Conservation (phyloP, 2,329 filamentous ascomycete species). For the Fusarium sp. region DNA sequence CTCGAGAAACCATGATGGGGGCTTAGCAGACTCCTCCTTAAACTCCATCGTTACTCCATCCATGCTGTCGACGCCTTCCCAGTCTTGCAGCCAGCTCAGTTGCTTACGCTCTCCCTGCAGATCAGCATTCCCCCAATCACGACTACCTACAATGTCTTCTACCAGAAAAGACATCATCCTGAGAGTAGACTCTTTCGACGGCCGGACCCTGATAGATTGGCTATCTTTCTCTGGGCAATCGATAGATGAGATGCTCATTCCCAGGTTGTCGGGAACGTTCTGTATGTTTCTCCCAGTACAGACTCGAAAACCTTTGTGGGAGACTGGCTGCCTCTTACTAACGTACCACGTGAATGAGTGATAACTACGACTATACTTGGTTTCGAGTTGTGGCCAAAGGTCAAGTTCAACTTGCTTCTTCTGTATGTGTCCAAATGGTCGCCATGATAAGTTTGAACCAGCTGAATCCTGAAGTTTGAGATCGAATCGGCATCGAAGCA, state of each 20-base stretch:
- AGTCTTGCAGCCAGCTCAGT: not conserved
- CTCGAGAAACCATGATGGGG: not conserved
- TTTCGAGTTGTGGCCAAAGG: not conserved
- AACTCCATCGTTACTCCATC: not conserved
- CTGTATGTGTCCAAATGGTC: not conserved
- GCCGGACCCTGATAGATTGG: not conserved
- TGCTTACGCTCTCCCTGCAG: not conserved
- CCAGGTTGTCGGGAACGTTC: not conserved
- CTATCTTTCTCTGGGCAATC: not conserved
- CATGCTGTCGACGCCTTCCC: not conserved
- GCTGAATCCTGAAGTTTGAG: not conserved
- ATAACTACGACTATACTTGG: not conserved
- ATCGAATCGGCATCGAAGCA: not conserved
- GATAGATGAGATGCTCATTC: not conserved
- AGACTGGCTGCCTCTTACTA: not conserved
- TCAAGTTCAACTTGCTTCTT: not conserved
- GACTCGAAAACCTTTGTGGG: not conserved
- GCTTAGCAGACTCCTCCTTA: not conserved
- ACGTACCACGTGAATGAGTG: not conserved
- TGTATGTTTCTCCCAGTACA: not conserved
- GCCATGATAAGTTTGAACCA: not conserved
- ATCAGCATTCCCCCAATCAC: not conserved
- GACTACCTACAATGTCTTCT: not conserved
- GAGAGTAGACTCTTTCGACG: not conserved
- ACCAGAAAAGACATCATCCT: not conserved